phyloP scores from a whole-genome alignment of 768 basidiomycete genomes.

The Russula dissimulans region DNA sequence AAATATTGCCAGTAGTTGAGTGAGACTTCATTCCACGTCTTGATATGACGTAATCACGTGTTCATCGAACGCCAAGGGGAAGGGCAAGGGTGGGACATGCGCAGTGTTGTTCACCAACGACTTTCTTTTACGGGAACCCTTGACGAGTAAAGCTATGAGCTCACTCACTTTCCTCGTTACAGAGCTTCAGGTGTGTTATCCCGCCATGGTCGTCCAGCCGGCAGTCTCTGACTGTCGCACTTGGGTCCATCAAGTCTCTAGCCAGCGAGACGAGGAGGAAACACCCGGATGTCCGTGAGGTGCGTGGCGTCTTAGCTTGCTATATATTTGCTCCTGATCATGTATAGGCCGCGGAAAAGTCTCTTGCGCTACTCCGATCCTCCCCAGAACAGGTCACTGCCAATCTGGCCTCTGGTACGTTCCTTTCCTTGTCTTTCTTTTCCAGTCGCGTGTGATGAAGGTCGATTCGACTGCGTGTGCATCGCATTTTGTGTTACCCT shows the following conservation, averaged over 20 bases:
- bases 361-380: conserved; percentile 68
- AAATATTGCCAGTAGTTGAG: too few relatives aligned
- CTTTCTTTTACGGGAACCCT: too few relatives aligned
- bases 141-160: conserved; percentile 36
- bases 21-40: too few relatives aligned
- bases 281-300: conserved; percentile 91
- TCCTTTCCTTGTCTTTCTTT: background rate
- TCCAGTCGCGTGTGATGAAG: background rate
- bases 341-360: conserved; percentile 75
- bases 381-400: conserved; percentile 72
- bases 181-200: conserved; percentile 51
- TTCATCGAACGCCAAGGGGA: too few relatives aligned
- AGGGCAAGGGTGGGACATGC: too few relatives aligned
- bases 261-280: conserved; percentile 83
- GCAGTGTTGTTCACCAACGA: too few relatives aligned
- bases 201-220: background rate
- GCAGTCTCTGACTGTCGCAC: background rate
- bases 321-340: background rate
- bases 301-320: conserved; percentile 27
- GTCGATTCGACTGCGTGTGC: too few relatives aligned
- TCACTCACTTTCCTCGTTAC: conserved; percentile 63
- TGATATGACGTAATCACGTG: too few relatives aligned
- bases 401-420: conserved; percentile 59
- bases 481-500: too few relatives aligned
- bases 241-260: conserved; percentile 47